These are phyloP conservation scores for Nematodospora anomalae DNA, from an alignment of 1,139 yeast genomes.

Conservation along the genomic window DNA sequence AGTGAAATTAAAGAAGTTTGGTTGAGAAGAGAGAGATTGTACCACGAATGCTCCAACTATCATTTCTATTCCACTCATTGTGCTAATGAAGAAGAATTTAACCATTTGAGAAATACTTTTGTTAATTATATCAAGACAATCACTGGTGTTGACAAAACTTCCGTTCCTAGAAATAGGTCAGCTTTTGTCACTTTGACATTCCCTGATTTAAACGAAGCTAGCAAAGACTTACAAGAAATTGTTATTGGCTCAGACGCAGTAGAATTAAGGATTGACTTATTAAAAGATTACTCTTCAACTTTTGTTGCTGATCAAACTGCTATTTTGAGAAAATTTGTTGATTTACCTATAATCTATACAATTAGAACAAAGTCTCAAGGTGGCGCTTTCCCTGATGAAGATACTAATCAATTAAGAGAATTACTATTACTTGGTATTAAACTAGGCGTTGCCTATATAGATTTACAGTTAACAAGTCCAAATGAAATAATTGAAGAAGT, in stretches of 20 bases:
- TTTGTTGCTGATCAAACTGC: conserved; percentile 79
- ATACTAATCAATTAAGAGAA: conserved; percentile 50
- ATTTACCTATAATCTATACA: conserved; percentile 79
- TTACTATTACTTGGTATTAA: conserved; percentile 66
- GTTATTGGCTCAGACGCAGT: conserved; percentile 73
- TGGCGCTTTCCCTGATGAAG: conserved; percentile 63
- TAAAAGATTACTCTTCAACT: conserved; percentile 48
- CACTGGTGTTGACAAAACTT: conserved; percentile 52
- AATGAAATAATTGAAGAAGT: conserved; percentile 30
- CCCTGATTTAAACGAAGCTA: conserved; percentile 49
- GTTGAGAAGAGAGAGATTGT: conserved; percentile 78
- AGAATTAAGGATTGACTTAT: conserved; percentile 77
- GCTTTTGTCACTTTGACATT: conserved; percentile 73
- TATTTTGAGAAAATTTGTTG: conserved; percentile 56
- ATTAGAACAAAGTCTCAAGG: conserved; percentile 80
- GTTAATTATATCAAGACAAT: conserved; percentile 58
- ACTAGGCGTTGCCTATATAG: conserved; percentile 59
- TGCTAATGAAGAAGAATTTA: conserved; percentile 53
- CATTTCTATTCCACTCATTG: conserved; percentile 80
- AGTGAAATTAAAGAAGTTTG: conserved; percentile 83
- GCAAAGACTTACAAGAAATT: conserved; percentile 50
- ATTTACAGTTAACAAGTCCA: conserved; percentile 51
- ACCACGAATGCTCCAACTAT: conserved; percentile 76
- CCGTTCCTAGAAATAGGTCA: conserved; percentile 57
- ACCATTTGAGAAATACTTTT: conserved; percentile 59